Evolutionary conservation across 495 filamentous ascomycete species (phyloP), one percentile per base, ranked within the genome.

Genomic region (Neurospora africana): DNA sequence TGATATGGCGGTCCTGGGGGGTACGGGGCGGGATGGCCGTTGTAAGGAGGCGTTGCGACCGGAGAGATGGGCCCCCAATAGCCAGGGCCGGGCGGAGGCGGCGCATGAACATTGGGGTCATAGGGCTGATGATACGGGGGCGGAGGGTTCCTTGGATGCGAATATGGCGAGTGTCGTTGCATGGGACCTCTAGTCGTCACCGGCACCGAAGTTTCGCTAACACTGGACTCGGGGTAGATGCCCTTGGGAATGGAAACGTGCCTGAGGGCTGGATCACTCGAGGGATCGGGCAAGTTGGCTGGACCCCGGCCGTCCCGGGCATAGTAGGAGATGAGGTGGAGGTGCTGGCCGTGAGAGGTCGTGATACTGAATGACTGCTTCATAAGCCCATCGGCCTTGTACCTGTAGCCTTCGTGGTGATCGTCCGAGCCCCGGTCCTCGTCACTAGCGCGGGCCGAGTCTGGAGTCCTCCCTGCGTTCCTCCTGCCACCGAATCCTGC

Each of bases 351-450:
- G 27, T 86, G 87, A 9, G 91, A 91, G 3, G 95, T 98, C 5
- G 95, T 97, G 79, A 99, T 98, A 84, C 95, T 98, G 86, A 98
- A 99, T 0, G 95, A 98, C 81, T 99, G 95, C 85, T 99, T 99
- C 94, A 97, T 97, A 41, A 99, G 84, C 0, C 95, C 95, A 76
- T 98, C 95, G 2, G 92, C 91, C 83, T 99, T 99, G 82, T 99
- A 99, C 70, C 95, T 88, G 79, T 98, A 99, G 15, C 95, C 95
- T 80, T 99, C 95, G 0, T 92, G 95, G 41, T 94, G 95, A 38
- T 95, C 93, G 72, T 90, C 90, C 53, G 53, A 61, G 30, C 53
- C 53, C 74, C 89, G 87, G 68, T 91, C 91, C 35, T 92, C 92
- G 76, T 97, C 95, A 78, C 91, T 95, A 39, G 90, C 89, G 75